Evolutionary conservation across 2,329 filamentous ascomycete genomes (phyloP), one percentile per base, ranked within the genome.

Genomic region (Pseudogymnoascus sp.): DNA sequence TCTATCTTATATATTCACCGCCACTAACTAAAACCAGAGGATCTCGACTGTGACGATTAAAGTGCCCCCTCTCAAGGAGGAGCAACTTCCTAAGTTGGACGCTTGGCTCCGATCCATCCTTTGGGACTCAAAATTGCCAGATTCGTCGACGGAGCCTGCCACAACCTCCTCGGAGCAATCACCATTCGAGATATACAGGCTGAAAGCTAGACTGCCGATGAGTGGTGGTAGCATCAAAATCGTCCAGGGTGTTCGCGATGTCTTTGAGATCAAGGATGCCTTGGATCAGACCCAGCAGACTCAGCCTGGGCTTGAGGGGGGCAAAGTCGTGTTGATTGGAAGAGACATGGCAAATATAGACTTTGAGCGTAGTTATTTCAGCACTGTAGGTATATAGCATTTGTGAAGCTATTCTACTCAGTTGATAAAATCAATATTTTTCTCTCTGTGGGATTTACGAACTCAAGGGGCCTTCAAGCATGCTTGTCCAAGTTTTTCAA

Each of bases 201-300:
- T 91, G 37, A 99, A 99, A 73, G 93, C 92, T 0, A 84, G 91
- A 2, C 75, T 97, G 5, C 78, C 83, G 0, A 78, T 93, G 16
- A 71, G 77, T 0, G 80, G 87, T 62, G 91, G 90, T 1, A 77
- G 79, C 0, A 77, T 85, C 47, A 90, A 91, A 72, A 84, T 97
- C 66, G 80, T 97, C 6, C 94, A 99, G 74, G 94, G 92, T 1
- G 94, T 99, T 0, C 80, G 93, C 62, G 93, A 97, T 69, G 83
- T 97, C 14, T 99, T 97, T 74, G 94, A 99, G 70, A 89, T 97
- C 23, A 84, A 91, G 23, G 91, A 96, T 67, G 78, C 77, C 6
- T 75, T 77, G 4, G 68, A 73, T 8, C 62, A 38, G 14, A 18
- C 5, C 2, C n/a, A 37, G 18, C 62, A 38, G 14, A 18, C 11